These are phyloP conservation scores for Talaromyces funiculosus DNA, from an alignment of 2,329 filamentous ascomycete genomes.

Conservation along the genomic window DNA sequence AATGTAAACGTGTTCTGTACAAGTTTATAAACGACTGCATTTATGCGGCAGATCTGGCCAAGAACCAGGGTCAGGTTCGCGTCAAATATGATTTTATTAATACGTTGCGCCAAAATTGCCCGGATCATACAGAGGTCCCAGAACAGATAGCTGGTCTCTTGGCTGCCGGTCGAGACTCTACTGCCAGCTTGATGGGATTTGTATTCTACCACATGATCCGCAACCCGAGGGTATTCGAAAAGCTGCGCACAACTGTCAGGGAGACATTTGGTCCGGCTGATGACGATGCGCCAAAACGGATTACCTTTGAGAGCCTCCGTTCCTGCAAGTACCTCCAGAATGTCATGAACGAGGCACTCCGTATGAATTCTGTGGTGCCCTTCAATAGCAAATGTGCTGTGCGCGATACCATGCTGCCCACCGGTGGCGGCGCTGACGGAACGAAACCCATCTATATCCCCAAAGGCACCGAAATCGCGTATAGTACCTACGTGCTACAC, in stretches of 20 bases:
- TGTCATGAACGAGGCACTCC: conserved; percentile 18
- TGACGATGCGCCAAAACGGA: background rate
- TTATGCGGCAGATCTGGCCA: background rate
- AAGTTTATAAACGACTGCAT: background rate
- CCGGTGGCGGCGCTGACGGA: conserved; percentile 16
- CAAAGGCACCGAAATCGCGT: conserved; percentile 16
- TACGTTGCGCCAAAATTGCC: background rate
- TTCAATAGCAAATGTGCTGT: conserved; percentile 22
- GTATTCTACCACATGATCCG: conserved; percentile 65
- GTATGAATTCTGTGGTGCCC: conserved; percentile 19
- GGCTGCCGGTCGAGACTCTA: conserved; percentile 71
- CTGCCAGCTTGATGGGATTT: conserved; percentile 56
- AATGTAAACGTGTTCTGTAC: conserved; percentile 1
- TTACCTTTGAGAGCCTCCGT: background rate
- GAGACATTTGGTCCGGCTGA: conserved; percentile 53
- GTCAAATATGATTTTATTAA: conserved; percentile 2
- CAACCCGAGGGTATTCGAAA: conserved; percentile 59
- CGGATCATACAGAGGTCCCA: conserved; percentile 33
- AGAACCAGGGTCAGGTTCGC: background rate
- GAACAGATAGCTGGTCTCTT: conserved; percentile 73
- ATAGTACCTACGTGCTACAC: conserved; percentile 35
- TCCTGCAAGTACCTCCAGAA: conserved; percentile 14
- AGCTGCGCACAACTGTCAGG: conserved; percentile 65
- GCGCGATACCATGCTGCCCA: conserved; percentile 12
- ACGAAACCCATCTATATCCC: conserved; percentile 11